Evolutionary conservation across 257 asterid genomes (phyloP).

Genomic region (Solanum pennellii): DNA sequence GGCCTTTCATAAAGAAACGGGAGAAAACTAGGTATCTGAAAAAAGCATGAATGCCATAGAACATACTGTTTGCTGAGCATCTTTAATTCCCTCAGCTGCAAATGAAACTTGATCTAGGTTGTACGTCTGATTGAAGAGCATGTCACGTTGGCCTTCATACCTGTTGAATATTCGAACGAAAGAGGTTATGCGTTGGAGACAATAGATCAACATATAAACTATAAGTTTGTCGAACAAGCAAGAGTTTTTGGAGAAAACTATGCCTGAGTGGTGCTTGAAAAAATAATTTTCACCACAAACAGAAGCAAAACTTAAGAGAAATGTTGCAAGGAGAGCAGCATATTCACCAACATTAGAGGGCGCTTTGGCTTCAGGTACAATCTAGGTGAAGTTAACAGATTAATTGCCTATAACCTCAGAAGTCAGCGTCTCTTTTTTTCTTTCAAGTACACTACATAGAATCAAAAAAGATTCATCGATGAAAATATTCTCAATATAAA

Average conservation of each 20-base stretch:
- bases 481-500: background rate
- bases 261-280: background rate
- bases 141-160: constrained; percentile 98
- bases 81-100: constrained; percentile 97
- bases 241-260: background rate
- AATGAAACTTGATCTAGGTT: constrained; percentile 93
- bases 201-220: background rate
- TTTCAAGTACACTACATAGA: background rate
- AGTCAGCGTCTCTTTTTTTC: background rate
- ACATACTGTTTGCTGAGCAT: constrained; percentile 98
- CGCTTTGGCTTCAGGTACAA: background rate
- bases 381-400: background rate
- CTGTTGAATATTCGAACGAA: constrained; percentile 24
- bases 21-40: background rate
- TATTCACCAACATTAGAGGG: background rate
- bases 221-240: background rate
- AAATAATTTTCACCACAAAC: background rate
- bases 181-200: background rate
- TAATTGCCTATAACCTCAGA: background rate
- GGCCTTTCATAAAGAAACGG: background rate
- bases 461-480: background rate
- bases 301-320: background rate
- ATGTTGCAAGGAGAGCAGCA: background rate
- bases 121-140: constrained; percentile 90
- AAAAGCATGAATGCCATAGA: background rate